A percentile compares a stretch with the other conserved stretches of the same genome.
These are phyloP conservation scores for Lyophyllum atratum DNA, from an alignment of 768 basidiomycete species.

Conservation along the genomic window DNA sequence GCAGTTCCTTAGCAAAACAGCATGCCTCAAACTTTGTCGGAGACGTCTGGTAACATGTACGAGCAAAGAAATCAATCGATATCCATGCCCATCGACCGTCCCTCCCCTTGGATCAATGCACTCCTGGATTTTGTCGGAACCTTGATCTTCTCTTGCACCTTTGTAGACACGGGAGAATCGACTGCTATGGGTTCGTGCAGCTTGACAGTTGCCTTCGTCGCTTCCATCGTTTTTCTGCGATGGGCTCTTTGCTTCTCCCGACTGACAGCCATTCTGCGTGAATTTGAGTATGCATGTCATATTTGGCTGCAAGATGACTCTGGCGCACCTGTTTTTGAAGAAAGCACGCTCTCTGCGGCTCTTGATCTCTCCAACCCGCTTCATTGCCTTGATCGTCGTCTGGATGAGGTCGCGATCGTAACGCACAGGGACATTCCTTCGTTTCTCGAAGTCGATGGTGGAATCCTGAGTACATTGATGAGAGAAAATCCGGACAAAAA, in stretches of 20 bases:
- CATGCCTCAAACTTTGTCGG: too few species aligned
- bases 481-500: not conserved
- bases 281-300: conserved; percentile 1
- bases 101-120: conserved; percentile 81
- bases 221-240: conserved; percentile 64
- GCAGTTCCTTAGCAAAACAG: too few species aligned
- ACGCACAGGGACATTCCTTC: conserved; percentile 94
- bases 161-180: conserved; percentile 44
- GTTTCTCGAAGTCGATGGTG: conserved; percentile 98
- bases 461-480: conserved; percentile 66
- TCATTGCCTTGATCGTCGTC: conserved; percentile 96
- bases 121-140: conserved; percentile 61
- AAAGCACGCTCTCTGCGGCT: conserved; percentile 88
- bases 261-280: conserved; percentile 77
- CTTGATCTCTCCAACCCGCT: conserved; percentile 91
- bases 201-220: conserved; percentile 59
- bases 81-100: conserved; percentile 91
- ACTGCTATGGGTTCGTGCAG: conserved; percentile 64
- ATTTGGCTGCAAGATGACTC: not conserved
- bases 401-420: conserved; percentile 94
- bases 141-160: conserved; percentile 78
- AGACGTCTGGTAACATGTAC: too few species aligned
- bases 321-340: conserved; percentile 84
- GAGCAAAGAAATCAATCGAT: conserved; percentile 57
- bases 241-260: conserved; percentile 77